phyloP scores from a whole-genome alignment of 2,329 filamentous ascomycete genomes.

The Alternaria incomplexa region DNA sequence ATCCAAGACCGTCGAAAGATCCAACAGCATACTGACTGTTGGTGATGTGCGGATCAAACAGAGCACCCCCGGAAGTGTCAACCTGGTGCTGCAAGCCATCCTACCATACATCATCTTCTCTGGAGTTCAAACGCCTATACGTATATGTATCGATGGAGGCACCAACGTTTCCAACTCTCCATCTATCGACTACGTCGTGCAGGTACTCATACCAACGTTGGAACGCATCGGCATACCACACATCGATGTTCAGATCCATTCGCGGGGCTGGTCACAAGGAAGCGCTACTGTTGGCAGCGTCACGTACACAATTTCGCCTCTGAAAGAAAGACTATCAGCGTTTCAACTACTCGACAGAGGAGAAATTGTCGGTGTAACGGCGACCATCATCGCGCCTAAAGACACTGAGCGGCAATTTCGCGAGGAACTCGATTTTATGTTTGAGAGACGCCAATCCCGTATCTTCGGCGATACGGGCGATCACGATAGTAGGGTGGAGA shows the following conservation, averaged over 20 bases:
- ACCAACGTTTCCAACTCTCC: slow-evolving; percentile 64
- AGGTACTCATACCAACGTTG: slow-evolving; percentile 63
- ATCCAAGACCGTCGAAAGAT: not conserved
- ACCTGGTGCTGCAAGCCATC: slow-evolving; percentile 64
- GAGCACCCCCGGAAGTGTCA: slow-evolving; percentile 58
- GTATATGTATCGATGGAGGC: slow-evolving; percentile 60
- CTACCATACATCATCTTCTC: slow-evolving; percentile 63
- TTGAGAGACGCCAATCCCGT: slow-evolving; percentile 18
- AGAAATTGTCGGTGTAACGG: slow-evolving; percentile 35
- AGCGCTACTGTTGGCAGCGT: slow-evolving; percentile 55
- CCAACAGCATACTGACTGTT: not conserved
- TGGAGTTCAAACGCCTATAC: slow-evolving; percentile 20
- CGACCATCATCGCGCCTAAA: slow-evolving; percentile 48
- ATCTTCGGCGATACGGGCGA: slow-evolving; percentile 13
- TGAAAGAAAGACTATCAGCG: slow-evolving; percentile 40
- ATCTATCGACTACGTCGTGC: slow-evolving; percentile 61
- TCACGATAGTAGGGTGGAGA: slow-evolving; percentile 4
- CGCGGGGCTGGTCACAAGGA: slow-evolving; percentile 62
- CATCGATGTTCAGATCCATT: slow-evolving; percentile 52
- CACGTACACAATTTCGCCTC: slow-evolving; percentile 56
- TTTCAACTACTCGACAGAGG: slow-evolving; percentile 46
- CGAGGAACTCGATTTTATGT: slow-evolving; percentile 32
- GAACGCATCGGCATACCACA: slow-evolving; percentile 57
- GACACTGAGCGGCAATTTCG: slow-evolving; percentile 38
- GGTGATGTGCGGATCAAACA: slow-evolving; percentile 46